These are phyloP conservation scores for Margaritispora aquatica DNA, from an alignment of 495 filamentous ascomycete species.

Conservation along the genomic window DNA sequence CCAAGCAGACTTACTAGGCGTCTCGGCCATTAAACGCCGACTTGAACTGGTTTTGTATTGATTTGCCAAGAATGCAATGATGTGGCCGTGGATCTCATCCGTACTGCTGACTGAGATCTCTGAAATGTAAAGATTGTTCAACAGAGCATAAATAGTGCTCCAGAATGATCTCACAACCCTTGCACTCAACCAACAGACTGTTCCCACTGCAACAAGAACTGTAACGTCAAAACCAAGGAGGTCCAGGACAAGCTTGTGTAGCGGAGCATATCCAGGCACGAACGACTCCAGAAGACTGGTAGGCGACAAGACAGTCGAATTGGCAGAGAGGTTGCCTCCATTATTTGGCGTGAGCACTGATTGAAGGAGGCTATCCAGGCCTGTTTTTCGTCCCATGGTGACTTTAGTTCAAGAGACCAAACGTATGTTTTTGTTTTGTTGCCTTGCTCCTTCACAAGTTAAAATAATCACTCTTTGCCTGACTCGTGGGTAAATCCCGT, in stretches of 20 bases:
- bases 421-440: not conserved
- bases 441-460: no score
- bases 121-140: slow-evolving; percentile 45
- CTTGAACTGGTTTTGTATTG: slow-evolving; percentile 46
- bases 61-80: slow-evolving; percentile 54
- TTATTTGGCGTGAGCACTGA: not conserved
- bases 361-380: not conserved
- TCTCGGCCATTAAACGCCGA: slow-evolving; percentile 52
- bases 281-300: slow-evolving; percentile 49
- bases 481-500: not conserved
- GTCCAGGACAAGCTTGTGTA: slow-evolving; percentile 45
- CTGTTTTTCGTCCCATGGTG: slow-evolving; percentile 6
- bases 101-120: slow-evolving; percentile 46
- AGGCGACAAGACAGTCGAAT: slow-evolving; percentile 4
- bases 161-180: slow-evolving; percentile 26
- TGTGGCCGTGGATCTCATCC: slow-evolving; percentile 54
- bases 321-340: not conserved
- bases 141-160: slow-evolving; percentile 11
- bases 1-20: slow-evolving; percentile 43
- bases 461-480: no score
- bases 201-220: slow-evolving; percentile 43
- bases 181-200: slow-evolving; percentile 28
- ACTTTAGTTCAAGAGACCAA: not conserved
- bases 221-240: slow-evolving; percentile 53
- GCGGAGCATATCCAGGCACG: slow-evolving; percentile 55